A percentile compares a stretch with the other conserved stretches of the same genome.
phyloP scores from a whole-genome alignment of 371 early-diverging fungal species.

The Capniomyces stellatus region DNA sequence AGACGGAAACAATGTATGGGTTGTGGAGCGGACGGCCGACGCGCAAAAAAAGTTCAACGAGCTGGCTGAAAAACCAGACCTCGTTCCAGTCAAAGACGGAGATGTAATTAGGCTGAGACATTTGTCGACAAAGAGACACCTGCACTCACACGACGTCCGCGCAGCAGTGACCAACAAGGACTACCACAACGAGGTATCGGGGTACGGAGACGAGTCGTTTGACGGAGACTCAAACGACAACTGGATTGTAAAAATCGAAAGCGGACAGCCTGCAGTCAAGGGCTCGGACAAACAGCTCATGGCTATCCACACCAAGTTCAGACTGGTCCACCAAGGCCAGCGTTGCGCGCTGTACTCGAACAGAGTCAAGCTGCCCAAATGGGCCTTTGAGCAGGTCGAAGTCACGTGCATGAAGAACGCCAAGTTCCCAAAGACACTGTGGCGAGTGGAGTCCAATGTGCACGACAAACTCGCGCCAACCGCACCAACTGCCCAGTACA shows the following conservation, averaged over 20 bases:
- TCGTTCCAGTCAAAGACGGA: conserved; percentile 31
- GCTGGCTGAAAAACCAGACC: conserved; percentile 16
- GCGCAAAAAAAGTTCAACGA: conserved; percentile 25
- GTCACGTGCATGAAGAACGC: conserved; percentile 63
- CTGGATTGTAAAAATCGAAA: conserved; percentile 55
- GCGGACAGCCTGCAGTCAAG: conserved; percentile 31
- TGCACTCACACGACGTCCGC: conserved; percentile 77
- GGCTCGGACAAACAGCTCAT: conserved; percentile 32
- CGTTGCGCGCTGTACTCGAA: conserved; percentile 64
- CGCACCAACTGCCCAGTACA: conserved; percentile 22
- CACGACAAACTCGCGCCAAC: conserved; percentile 13
- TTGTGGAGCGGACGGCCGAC: conserved; percentile 23
- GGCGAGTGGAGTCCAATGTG: conserved; percentile 28
- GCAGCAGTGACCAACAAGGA: conserved; percentile 70
- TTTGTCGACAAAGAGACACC: conserved; percentile 37
- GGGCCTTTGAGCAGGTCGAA: conserved; percentile 91
- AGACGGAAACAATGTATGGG: conserved; percentile 73
- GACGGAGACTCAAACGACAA: conserved; percentile 44
- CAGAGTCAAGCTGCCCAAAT: conserved; percentile 69
- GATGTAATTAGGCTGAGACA: conserved; percentile 65
- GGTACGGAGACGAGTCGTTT: conserved; percentile 35
- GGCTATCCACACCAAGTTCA: conserved; percentile 44
- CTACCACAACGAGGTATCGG: conserved; percentile 72
- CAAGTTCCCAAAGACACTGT: conserved; percentile 37
- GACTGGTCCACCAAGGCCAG: conserved; percentile 51